phyloP scores from a whole-genome alignment of 2,329 filamentous ascomycete genomes.

The Bipolaris sorokiniana region DNA sequence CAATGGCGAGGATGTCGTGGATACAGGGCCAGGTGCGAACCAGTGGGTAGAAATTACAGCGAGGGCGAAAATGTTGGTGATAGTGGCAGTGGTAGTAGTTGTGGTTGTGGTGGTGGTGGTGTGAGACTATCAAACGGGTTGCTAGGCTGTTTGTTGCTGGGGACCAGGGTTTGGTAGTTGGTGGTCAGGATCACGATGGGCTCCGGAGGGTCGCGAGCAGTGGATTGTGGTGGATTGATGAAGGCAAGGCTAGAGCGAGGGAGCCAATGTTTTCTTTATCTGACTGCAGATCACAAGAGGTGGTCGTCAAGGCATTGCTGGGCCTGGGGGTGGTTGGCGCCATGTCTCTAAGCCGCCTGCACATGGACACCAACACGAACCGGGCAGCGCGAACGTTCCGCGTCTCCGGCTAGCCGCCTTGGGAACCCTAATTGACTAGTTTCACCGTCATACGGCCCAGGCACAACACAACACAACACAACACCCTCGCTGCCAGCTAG shows the following conservation, averaged over 20 bases:
- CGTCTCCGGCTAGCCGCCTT: slow-evolving; percentile 27
- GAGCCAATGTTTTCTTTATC: slow-evolving; percentile 7
- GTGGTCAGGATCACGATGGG: too few species aligned
- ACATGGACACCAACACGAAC: slow-evolving; percentile 14
- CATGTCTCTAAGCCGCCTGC: slow-evolving; percentile 14
- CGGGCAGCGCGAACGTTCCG: slow-evolving; percentile 28
- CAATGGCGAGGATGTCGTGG: not conserved
- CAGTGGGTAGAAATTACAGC: slow-evolving; percentile 7
- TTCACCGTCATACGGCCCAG: slow-evolving; percentile 17
- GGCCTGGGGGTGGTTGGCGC: slow-evolving; percentile 18
- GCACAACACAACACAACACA: slow-evolving; percentile 11
- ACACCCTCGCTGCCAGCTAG: slow-evolving; percentile 3
- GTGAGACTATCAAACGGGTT: not conserved
- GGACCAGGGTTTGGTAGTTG: too few species aligned
- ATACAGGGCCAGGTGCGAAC: not conserved
- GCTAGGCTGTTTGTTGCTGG: too few species aligned
- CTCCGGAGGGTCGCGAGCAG: too few species aligned
- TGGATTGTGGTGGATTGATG: not conserved
- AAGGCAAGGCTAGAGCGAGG: not conserved
- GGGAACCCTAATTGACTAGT: slow-evolving; percentile 23
- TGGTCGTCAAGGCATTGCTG: slow-evolving; percentile 28
- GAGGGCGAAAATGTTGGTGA: slow-evolving; percentile 2
- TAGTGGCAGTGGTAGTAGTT: slow-evolving; percentile 11
- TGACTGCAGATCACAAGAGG: slow-evolving; percentile 7
- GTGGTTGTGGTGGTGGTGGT: slow-evolving; percentile 12